Base-by-base conservation (phyloP, 2,329 filamentous ascomycete species). In the Dactylella cylindrospora region DNA sequence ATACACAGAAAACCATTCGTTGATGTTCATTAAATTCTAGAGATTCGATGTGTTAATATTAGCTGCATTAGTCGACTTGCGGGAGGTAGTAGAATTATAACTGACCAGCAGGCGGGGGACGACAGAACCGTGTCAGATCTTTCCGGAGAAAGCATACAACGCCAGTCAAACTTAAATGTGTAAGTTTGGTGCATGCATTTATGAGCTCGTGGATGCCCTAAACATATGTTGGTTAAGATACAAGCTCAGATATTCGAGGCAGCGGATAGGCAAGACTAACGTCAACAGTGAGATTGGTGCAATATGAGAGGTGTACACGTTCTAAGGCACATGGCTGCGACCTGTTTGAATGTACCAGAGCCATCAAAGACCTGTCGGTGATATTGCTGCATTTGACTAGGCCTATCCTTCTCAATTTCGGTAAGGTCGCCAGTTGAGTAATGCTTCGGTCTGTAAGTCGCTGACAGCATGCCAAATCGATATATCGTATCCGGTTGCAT, bases 401-500 rank as follows among this genome's bases (percentile, higher is more conserved):
- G 0, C 93, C 93, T 62, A 98, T 95, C 29, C 93, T 81, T 76
- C 95, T 90, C 47, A 98, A 77, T 73, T 98, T 98, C 2, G 93
- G 93, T 4, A 98, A 79, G 10, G 82, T 82, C 3, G 93, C 90
- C 29, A 98, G 78, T 66, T 88, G 85, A 65, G 81, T 85, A 12
- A 98, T 86, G 17, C 90, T 96, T 8, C 80, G 79, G 68, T 98
- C 93, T 0, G 93, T 97, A 62, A 98, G 77, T 68, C 88, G 84
- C 10, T 81, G 82, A 73, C 93, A 98, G 75, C 93, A 97, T n/a
- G 93, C 93, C 35, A 98, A 77, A 71, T 98, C 93, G 66, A 98
- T 98, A 72, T 98, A 98, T 51, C 93, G 82, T 67, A 98, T 97
- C 19, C 93, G 83, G 70, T 91, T 97, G 77, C 93, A 98, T 47